Base-by-base conservation (phyloP, 2,329 filamentous ascomycete genomes). In the Didymella exigua region DNA sequence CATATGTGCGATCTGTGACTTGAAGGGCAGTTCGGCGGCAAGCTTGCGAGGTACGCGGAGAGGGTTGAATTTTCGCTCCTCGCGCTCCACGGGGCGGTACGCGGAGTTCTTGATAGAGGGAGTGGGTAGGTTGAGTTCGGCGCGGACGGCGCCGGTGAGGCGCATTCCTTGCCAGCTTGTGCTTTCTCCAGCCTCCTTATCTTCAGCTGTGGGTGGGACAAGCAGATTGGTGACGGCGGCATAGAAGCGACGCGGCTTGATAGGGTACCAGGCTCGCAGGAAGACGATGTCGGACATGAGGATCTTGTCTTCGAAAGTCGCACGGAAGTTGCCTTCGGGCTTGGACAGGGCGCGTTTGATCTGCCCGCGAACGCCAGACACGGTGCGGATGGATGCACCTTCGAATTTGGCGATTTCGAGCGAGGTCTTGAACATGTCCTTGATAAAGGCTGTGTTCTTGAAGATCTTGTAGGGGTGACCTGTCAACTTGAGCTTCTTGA, bases 321-420 rank as follows among this genome's bases (percentile, higher is more conserved):
- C 95, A 68, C 96, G 87, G 85, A 96, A 98, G 77, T 93, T 89
- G 43, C 95, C 95, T 63, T 99, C 95, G 1, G 95, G 93, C 68
- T 96, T 96, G 73, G 87, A 88, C 0, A 99, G 83, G 0, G 95
- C 93, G 58, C 92, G 88, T 81, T 99, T 99, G 84, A 99, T 97
- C 77, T 99, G 95, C 58, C 95, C 95, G 36, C 95, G 86, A 58
- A 99, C 87, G 47, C 96, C 96, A 1, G 93, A 97, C 21, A 99
- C 96, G 0, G 96, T 99, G 72, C 93, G 91, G 78, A 99, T 93
- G 51, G 90, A 87, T 9, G 95, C 95, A 54, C 95, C 95, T 79
- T 99, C 95, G 70, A 99, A 99, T 74, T 98, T 99, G 69, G 95
- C 93, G 62, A 99, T 95, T 74, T 99, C 95, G 36, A 99, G 86